A percentile compares a stretch with the other conserved stretches of the same genome.
Evolutionary conservation across 208 protist species (phyloP).

Genomic region (Blastocrithidia nonstop): DNA sequence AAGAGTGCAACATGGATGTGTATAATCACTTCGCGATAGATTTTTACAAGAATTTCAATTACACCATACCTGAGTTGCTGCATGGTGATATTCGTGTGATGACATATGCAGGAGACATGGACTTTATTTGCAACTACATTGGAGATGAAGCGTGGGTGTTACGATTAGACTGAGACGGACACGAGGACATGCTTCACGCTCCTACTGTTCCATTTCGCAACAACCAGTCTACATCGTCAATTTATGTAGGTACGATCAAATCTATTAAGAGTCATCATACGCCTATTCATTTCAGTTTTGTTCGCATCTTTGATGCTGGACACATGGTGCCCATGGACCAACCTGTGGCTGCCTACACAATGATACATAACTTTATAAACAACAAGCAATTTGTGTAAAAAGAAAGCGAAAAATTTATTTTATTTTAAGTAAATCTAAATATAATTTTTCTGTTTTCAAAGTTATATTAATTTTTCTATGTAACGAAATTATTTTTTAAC

Average conservation of each 20-base stretch:
- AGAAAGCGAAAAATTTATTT: no score
- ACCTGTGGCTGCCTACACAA: conserved; percentile 19
- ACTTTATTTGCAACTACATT: conserved; percentile 89
- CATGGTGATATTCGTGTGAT: conserved; percentile 53
- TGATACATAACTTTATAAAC: neutral
- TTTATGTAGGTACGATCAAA: conserved; percentile 9
- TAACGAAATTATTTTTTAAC: no score
- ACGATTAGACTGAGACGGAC: conserved; percentile 54
- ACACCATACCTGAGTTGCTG: conserved; percentile 39
- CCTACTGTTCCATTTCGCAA: conserved; percentile 7
- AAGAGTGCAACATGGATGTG: conserved; percentile 34
- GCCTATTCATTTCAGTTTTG: conserved; percentile 39
- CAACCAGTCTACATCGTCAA: no score
- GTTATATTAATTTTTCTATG: no score
- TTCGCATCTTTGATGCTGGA: conserved; percentile 64
- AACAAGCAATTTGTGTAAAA: neutral
- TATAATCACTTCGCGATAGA: conserved; percentile 35
- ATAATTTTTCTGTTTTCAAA: no score
- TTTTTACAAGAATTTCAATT: conserved; percentile 48
- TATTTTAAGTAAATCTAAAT: no score
- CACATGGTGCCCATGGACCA: conserved; percentile 86
- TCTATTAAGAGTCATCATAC: conserved; percentile 2
- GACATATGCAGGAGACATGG: conserved; percentile 82
- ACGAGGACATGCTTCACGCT: conserved; percentile 32
- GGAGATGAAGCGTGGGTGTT: conserved; percentile 75